phyloP scores from a whole-genome alignment of 371 early-diverging fungal species.

The Mucor circinelloides region DNA sequence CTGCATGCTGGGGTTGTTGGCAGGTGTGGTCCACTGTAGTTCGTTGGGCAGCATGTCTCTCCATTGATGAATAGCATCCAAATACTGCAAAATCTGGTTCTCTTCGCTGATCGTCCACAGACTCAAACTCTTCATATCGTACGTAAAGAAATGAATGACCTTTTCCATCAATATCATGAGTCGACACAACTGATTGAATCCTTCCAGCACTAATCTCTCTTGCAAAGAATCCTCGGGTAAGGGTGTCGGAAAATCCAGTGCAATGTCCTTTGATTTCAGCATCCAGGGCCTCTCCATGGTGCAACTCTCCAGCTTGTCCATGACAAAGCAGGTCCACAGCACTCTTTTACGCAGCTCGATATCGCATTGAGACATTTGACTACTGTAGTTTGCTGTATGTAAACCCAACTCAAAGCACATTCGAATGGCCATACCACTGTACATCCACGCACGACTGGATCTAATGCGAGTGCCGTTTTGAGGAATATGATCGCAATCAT shows the following conservation, averaged over 20 bases:
- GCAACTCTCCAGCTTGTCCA: slow-evolving; percentile 52
- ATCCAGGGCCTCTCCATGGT: slow-evolving; percentile 47
- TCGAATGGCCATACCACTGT: slow-evolving; percentile 43
- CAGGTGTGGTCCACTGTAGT: slow-evolving; percentile 33
- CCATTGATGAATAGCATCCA: slow-evolving; percentile 43
- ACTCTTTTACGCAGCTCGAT: slow-evolving; percentile 51
- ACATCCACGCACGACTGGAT: slow-evolving; percentile 47
- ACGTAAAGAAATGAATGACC: slow-evolving; percentile 40
- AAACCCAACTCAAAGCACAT: slow-evolving; percentile 48
- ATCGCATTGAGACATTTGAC: slow-evolving; percentile 50
- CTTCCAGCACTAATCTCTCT: slow-evolving; percentile 40
- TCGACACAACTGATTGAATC: slow-evolving; percentile 41
- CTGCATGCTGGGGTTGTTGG: slow-evolving; percentile 7
- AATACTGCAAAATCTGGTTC: slow-evolving; percentile 34
- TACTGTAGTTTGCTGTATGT: slow-evolving; percentile 43
- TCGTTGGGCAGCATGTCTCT: slow-evolving; percentile 34
- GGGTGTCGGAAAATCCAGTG: slow-evolving; percentile 39
- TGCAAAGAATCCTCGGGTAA: slow-evolving; percentile 44
- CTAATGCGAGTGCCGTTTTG: slow-evolving; percentile 8
- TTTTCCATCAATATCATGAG: slow-evolving; percentile 47
- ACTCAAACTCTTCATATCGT: slow-evolving; percentile 28
- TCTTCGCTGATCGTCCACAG: slow-evolving; percentile 46
- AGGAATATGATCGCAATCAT: slow-evolving; percentile 28
- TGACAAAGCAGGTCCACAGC: slow-evolving; percentile 52
- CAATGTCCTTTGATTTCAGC: slow-evolving; percentile 40